A percentile compares a stretch with the other conserved stretches of the same genome.
Conservation (phyloP, 305 asterid genomes). For the Solanum hybrid region DNA sequence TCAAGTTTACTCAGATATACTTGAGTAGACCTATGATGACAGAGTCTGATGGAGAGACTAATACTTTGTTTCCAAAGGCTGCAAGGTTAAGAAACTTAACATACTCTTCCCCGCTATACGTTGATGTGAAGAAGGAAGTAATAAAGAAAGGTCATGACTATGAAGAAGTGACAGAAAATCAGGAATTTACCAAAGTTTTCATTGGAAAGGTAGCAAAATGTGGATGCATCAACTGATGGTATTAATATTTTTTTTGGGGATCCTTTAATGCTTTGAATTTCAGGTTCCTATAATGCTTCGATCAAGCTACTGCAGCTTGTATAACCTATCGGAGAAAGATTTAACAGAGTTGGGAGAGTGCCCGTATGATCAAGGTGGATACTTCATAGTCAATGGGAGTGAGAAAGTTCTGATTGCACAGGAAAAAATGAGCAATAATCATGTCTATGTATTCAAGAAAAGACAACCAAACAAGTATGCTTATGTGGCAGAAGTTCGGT, state of each 20-base stretch:
- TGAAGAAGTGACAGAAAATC: slow-evolving; percentile 46
- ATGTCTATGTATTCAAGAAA: slow-evolving; percentile 25
- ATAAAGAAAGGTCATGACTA: slow-evolving; percentile 40
- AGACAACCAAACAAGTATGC: slow-evolving; percentile 28
- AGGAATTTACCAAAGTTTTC: slow-evolving; percentile 43
- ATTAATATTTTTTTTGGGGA: background rate
- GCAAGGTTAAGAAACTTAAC: slow-evolving; percentile 51
- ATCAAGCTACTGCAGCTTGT: slow-evolving; percentile 21
- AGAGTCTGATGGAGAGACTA: slow-evolving; percentile 55
- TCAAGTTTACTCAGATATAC: slow-evolving; percentile 48
- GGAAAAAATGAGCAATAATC: slow-evolving; percentile 29
- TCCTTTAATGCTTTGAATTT: background rate
- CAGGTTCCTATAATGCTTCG: slow-evolving; percentile 25
- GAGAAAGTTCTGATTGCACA: slow-evolving; percentile 29
- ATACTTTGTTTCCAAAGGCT: slow-evolving; percentile 49
- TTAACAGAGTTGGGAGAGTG: slow-evolving; percentile 24
- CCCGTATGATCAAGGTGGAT: slow-evolving; percentile 28
- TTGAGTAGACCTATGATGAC: slow-evolving; percentile 59
- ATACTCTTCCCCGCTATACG: slow-evolving; percentile 43
- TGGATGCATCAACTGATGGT: background rate
- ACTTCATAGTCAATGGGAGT: slow-evolving; percentile 25
- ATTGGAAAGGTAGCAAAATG: slow-evolving; percentile 40
- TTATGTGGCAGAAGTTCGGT: slow-evolving; percentile 24
- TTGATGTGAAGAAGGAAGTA: slow-evolving; percentile 41
- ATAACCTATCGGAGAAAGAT: slow-evolving; percentile 18